phyloP scores from a whole-genome alignment of 768 basidiomycete species.

The Suillus subalutaceus region DNA sequence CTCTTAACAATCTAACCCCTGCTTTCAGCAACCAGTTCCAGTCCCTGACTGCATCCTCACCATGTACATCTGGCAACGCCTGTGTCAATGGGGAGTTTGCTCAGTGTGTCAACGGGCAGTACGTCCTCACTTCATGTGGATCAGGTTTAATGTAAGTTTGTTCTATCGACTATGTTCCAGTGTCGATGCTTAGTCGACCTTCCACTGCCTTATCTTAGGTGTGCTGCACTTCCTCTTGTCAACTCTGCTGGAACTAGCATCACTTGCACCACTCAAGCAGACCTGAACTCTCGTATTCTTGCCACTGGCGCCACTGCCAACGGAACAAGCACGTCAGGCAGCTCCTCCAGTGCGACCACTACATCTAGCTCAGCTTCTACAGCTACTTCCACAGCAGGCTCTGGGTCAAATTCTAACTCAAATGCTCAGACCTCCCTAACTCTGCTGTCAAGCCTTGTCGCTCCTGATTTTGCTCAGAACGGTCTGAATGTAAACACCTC shows the following conservation, averaged over 20 bases:
- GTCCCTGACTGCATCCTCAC: slow-evolving; percentile 30
- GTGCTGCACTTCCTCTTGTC: slow-evolving; percentile 51
- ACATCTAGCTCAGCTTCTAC: slow-evolving; percentile 21
- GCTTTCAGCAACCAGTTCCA: slow-evolving; percentile 24
- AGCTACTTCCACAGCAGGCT: slow-evolving; percentile 5
- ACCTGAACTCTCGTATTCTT: slow-evolving; percentile 50
- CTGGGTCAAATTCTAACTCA: slow-evolving; percentile 22
- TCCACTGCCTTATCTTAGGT: slow-evolving; percentile 14
- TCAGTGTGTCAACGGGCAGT: slow-evolving; percentile 54
- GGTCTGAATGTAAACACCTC: slow-evolving; percentile 41
- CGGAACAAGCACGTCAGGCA: slow-evolving; percentile 18
- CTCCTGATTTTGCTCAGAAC: slow-evolving; percentile 54
- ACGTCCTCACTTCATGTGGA: slow-evolving; percentile 27
- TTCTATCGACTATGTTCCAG: not conserved
- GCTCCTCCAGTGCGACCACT: slow-evolving; percentile 15
- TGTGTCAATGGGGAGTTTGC: slow-evolving; percentile 55
- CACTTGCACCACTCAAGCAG: slow-evolving; percentile 52
- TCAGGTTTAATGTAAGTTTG: slow-evolving; percentile 23
- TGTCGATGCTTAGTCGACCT: not conserved
- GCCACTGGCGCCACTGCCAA: slow-evolving; percentile 33
- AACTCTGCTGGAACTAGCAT: slow-evolving; percentile 53
- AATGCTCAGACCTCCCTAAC: slow-evolving; percentile 33
- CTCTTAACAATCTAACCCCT: slow-evolving; percentile 11
- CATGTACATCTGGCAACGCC: slow-evolving; percentile 44
- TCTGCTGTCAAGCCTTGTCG: slow-evolving; percentile 53